phyloP scores from a whole-genome alignment of 352 stramenopile genomes.

The Globisporangium lucens region DNA sequence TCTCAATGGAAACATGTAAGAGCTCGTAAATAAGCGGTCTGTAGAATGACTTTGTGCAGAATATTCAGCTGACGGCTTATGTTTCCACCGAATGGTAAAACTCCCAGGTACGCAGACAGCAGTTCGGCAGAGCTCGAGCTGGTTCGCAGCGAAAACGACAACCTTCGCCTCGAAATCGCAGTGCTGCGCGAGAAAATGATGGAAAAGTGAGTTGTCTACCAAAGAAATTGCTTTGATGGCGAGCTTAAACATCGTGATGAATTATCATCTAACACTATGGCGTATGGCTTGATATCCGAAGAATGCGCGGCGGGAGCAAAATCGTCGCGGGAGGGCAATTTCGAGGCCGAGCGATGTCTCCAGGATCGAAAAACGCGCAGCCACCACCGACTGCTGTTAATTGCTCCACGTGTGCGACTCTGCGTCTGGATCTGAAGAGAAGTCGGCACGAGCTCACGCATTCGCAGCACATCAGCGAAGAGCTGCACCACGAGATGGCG shows the following conservation, averaged over 20 bases:
- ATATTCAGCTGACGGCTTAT: neutral
- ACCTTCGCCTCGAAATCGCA: constrained; percentile 27
- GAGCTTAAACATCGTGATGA: neutral
- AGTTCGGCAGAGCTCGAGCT: constrained; percentile 1
- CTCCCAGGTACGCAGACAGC: neutral
- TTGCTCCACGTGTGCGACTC: constrained; percentile 25
- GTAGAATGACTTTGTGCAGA: neutral
- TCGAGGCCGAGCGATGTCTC: constrained; percentile 18
- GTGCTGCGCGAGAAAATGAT: constrained; percentile 28
- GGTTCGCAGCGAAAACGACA: constrained; percentile 24
- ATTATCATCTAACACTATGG: too few relatives aligned
- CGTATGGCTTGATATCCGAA: neutral
- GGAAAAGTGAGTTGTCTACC: constrained; percentile 25
- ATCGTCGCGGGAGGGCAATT: constrained; percentile 39
- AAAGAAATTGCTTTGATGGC: neutral
- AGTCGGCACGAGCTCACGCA: constrained; percentile 19
- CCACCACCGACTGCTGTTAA: neutral
- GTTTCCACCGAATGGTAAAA: neutral
- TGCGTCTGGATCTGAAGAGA: constrained; percentile 18
- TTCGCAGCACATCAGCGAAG: constrained; percentile 12
- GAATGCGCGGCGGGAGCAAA: constrained; percentile 37
- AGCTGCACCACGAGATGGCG: constrained; percentile 28
- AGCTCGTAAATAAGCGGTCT: neutral
- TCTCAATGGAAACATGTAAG: neutral
- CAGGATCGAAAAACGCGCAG: neutral